Conservation (phyloP, 1,284 basidiomycete genomes). For the Rhodotorula sp. region DNA sequence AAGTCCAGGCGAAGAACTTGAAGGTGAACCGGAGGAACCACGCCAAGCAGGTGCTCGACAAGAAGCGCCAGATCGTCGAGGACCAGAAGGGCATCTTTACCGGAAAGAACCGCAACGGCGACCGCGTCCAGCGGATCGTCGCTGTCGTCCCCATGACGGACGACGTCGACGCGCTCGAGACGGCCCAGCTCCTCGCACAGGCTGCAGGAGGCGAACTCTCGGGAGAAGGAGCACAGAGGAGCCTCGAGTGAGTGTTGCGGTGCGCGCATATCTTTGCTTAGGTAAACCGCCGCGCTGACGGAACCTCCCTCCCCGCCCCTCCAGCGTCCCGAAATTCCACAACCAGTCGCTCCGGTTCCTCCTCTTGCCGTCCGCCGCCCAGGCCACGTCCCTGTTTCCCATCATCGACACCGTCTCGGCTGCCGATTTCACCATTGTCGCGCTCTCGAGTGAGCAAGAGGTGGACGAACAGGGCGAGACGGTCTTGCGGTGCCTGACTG, state of each 20-base stretch:
- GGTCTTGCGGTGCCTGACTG: conserved; percentile 72
- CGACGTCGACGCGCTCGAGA: conserved; percentile 61
- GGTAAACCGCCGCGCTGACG: not conserved
- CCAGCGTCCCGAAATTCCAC: conserved; percentile 38
- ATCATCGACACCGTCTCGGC: conserved; percentile 82
- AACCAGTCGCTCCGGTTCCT: conserved; percentile 31
- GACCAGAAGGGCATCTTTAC: conserved; percentile 51
- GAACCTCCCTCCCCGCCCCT: too few species aligned
- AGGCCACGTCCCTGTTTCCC: conserved; percentile 58
- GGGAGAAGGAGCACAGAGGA: conserved; percentile 47
- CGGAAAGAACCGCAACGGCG: conserved; percentile 48
- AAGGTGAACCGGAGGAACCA: conserved; percentile 71
- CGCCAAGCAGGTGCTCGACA: conserved; percentile 69
- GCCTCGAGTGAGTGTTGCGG: conserved; percentile 30
- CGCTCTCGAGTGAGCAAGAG: conserved; percentile 75
- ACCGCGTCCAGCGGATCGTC: conserved; percentile 52
- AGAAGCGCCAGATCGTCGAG: conserved; percentile 68
- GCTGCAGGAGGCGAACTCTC: conserved; percentile 62
- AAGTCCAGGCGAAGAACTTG: conserved; percentile 55
- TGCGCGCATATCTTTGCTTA: not conserved
- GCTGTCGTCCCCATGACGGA: conserved; percentile 65
- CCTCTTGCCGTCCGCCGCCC: conserved; percentile 29
- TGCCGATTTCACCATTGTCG: conserved; percentile 86
- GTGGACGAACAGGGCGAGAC: conserved; percentile 85
- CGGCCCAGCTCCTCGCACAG: conserved; percentile 63